A percentile compares a stretch with the other conserved stretches of the same genome.
These are phyloP conservation scores for Penicillium soppii DNA, from an alignment of 495 filamentous ascomycete genomes.

Conservation along the genomic window DNA sequence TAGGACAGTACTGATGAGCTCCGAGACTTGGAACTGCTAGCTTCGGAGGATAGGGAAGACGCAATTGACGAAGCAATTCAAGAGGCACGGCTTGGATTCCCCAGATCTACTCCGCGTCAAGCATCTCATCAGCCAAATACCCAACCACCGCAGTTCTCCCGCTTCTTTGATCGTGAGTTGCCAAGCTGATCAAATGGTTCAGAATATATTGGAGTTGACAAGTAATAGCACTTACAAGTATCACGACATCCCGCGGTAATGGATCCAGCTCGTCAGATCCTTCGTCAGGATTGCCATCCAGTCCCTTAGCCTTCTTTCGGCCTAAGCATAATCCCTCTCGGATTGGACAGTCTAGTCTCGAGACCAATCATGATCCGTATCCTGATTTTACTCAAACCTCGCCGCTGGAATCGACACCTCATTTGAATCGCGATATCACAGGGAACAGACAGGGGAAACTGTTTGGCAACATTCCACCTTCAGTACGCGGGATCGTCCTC, in stretches of 20 bases:
- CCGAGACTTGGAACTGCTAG: constrained; percentile 42
- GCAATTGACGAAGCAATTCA: not conserved
- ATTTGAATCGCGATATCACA: too few relatives aligned
- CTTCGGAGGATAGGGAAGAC: constrained; percentile 21
- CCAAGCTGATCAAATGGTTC: too few relatives aligned
- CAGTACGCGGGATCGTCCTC: constrained; percentile 68
- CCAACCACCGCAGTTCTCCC: constrained; percentile 18
- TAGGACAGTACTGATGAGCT: not conserved
- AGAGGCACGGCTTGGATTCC: not conserved
- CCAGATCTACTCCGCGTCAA: not conserved
- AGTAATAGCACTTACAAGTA: constrained; percentile 18
- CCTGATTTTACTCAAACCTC: constrained; percentile 2
- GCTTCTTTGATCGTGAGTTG: constrained; percentile 35
- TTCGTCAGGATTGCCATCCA: constrained; percentile 23
- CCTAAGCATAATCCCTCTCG: not conserved
- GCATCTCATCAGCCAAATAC: not conserved
- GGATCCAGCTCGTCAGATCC: constrained; percentile 32
- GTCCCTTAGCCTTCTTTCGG: constrained; percentile 29
- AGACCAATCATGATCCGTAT: not conserved
- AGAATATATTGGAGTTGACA: constrained; percentile 3
- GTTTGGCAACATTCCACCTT: constrained; percentile 32
- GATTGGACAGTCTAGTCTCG: not conserved
- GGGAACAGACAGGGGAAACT: not conserved
- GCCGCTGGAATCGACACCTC: not conserved
- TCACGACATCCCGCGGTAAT: constrained; percentile 20